phyloP scores from a whole-genome alignment of 192 early-diverging fungal species.

The Mortierella antarctica region DNA sequence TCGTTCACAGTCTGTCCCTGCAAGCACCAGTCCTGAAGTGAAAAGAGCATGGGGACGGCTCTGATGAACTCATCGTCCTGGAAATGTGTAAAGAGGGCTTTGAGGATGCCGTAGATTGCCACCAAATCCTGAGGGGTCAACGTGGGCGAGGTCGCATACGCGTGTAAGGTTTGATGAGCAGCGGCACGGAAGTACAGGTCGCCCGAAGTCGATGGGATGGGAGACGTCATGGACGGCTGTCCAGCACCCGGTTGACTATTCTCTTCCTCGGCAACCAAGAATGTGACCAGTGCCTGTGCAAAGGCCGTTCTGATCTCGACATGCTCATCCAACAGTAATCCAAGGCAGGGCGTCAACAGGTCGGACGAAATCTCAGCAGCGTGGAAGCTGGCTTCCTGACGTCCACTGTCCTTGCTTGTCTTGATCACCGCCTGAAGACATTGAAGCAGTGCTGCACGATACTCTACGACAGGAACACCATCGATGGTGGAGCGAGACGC shows the following conservation, averaged over 20 bases:
- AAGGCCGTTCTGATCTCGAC: constrained; percentile 53
- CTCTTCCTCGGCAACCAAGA: constrained; percentile 55
- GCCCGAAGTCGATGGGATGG: constrained; percentile 34
- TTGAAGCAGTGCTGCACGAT: constrained; percentile 53
- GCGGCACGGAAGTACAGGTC: constrained; percentile 47
- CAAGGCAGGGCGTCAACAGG: constrained; percentile 48
- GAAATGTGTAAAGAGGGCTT: constrained; percentile 37
- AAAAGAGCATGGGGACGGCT: constrained; percentile 42
- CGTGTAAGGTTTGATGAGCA: constrained; percentile 38
- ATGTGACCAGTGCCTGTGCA: constrained; percentile 50
- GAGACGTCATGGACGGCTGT: constrained; percentile 11
- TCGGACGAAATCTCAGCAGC: constrained; percentile 52
- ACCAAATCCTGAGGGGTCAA: constrained; percentile 33
- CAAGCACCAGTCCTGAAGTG: constrained; percentile 45
- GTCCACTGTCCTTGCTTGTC: constrained; percentile 52
- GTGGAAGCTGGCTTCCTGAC: constrained; percentile 36
- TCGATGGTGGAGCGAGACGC: constrained; percentile 39
- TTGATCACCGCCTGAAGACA: constrained; percentile 59
- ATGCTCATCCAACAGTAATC: constrained; percentile 44
- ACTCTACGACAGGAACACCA: constrained; percentile 53
- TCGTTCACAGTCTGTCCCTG: not conserved
- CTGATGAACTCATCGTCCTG: constrained; percentile 51
- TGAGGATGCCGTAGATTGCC: constrained; percentile 37
- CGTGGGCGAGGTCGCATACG: constrained; percentile 29
- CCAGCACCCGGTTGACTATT: not conserved